Percentiles rank a stretch among this genome's conserved stretches.
Evolutionary conservation across 164 flowering plant genomes (phyloP).

Genomic region (Piper betle): DNA sequence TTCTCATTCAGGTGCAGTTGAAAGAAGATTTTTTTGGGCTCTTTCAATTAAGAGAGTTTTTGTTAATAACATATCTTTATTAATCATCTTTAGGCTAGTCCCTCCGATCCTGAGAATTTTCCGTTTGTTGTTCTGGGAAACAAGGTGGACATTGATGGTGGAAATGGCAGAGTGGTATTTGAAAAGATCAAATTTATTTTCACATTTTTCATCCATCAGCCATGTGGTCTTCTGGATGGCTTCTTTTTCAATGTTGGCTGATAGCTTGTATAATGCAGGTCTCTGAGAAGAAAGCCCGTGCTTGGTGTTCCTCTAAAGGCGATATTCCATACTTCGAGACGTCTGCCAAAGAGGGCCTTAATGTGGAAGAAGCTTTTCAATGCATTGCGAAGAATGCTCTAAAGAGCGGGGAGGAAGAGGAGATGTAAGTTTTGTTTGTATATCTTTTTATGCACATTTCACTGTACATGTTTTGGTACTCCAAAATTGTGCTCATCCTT

Average conservation of each 20-base stretch:
- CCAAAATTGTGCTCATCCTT: neutral
- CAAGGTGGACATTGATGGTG: conserved; percentile 85
- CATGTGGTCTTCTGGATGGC: neutral
- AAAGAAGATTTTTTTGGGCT: neutral
- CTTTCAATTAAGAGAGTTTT: neutral
- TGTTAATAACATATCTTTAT: neutral
- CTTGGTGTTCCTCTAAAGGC: conserved; percentile 95
- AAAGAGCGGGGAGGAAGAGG: conserved; percentile 79
- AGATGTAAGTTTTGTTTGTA: conserved; percentile 46
- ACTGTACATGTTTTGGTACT: neutral
- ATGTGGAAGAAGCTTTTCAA: conserved; percentile 87
- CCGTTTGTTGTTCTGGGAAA: conserved; percentile 92
- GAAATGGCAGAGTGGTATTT: conserved; percentile 83
- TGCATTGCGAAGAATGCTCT: conserved; percentile 83
- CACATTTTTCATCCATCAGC: neutral
- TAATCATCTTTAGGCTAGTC: conserved; percentile 50
- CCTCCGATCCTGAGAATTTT: conserved; percentile 90
- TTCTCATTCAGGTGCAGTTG: conserved; percentile 62
- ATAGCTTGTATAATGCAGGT: conserved; percentile 27
- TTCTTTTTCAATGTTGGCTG: neutral
- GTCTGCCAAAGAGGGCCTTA: conserved; percentile 82
- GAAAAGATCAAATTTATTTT: neutral
- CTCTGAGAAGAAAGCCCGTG: conserved; percentile 86
- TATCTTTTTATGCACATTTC: neutral
- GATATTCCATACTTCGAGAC: conserved; percentile 95